Conservation (phyloP, 2,329 filamentous ascomycete species). For the Fusarium sp. region DNA sequence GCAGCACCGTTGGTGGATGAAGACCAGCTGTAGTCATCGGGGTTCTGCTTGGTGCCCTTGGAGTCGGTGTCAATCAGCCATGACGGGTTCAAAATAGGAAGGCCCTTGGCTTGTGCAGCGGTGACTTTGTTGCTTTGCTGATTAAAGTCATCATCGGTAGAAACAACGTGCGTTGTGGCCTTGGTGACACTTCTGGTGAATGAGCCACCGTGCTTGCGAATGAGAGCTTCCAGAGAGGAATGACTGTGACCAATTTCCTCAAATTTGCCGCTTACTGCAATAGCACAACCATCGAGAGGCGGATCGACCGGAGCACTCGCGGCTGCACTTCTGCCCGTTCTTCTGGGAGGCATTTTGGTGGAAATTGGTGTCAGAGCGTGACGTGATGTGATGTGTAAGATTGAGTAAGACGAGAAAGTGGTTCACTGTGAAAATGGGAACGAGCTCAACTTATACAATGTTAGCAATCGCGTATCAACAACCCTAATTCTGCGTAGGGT, state of each 20-base stretch:
- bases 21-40: constrained; percentile 46
- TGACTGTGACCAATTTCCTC: constrained; percentile 64
- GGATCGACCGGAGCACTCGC: constrained; percentile 38
- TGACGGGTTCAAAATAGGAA: constrained; percentile 67
- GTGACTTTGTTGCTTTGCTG: constrained; percentile 63
- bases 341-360: constrained; percentile 40
- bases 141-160: constrained; percentile 63
- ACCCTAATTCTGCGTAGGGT: background rate
- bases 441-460: constrained; percentile 17
- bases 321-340: constrained; percentile 38
- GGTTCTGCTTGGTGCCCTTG: constrained; percentile 40
- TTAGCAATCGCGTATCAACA: constrained; percentile 23
- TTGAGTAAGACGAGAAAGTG: background rate
- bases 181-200: constrained; percentile 60
- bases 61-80: constrained; percentile 71
- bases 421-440: background rate
- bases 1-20: constrained; percentile 41
- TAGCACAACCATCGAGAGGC: constrained; percentile 60
- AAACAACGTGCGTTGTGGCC: constrained; percentile 67
- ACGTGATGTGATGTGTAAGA: background rate
- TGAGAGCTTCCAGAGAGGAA: constrained; percentile 56
- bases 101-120: constrained; percentile 57
- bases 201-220: constrained; percentile 62
- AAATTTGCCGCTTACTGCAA: constrained; percentile 72
- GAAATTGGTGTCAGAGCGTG: background rate